phyloP scores from a whole-genome alignment of 2,329 filamentous ascomycete genomes.

The Raffaelea deltoideospora region DNA sequence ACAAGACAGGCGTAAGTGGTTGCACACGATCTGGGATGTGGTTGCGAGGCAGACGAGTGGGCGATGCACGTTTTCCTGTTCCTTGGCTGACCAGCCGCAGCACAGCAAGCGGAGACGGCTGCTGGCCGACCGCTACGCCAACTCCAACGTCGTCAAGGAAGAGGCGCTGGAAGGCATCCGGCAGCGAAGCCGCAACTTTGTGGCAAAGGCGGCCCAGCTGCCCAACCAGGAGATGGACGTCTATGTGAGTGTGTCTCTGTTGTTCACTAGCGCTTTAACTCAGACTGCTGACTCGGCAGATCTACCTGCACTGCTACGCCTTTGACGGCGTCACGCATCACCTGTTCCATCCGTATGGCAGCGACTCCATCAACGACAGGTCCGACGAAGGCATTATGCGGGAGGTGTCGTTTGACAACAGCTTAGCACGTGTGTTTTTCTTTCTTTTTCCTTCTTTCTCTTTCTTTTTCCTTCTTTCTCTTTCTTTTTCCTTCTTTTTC shows the following conservation, averaged over 20 bases:
- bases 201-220: no score
- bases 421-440: no score
- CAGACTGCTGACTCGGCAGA: slow-evolving; percentile 8
- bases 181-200: slow-evolving; percentile 22
- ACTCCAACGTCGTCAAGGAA: slow-evolving; percentile 29
- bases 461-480: no score
- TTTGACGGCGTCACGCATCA: slow-evolving; percentile 39
- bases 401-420: slow-evolving; percentile 27
- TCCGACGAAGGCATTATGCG: slow-evolving; percentile 26
- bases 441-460: no score
- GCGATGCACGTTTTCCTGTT: no score
- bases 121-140: slow-evolving; percentile 35
- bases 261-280: not conserved
- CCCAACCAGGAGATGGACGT: no score
- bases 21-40: no score
- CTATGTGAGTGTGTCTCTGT: slow-evolving; percentile 4
- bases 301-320: slow-evolving; percentile 33
- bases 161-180: slow-evolving; percentile 14
- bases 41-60: no score
- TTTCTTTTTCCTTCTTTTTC: no score
- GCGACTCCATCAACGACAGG: slow-evolving; percentile 31
- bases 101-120: slow-evolving; percentile 37
- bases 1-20: no score
- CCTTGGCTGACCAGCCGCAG: slow-evolving; percentile 24
- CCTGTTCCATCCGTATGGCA: no score